A percentile compares a stretch with the other conserved stretches of the same genome.
These are phyloP conservation scores for Termitomyces sp. DNA, from an alignment of 768 basidiomycete genomes.

Conservation along the genomic window DNA sequence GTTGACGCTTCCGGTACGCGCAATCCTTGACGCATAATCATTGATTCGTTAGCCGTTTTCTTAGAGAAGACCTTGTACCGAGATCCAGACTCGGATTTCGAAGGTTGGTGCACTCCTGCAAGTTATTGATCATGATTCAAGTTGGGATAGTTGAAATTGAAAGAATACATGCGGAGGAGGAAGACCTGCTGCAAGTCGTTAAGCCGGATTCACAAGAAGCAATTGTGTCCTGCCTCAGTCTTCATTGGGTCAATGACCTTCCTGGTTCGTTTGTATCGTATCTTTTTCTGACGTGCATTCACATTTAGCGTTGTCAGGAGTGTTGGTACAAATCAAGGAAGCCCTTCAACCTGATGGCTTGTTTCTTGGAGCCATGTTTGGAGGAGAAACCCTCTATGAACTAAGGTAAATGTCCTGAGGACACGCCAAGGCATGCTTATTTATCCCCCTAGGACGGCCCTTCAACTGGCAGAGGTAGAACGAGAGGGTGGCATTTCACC, in stretches of 20 bases:
- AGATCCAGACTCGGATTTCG: slow-evolving; percentile 75
- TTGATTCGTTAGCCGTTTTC: not conserved
- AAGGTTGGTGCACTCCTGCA: slow-evolving; percentile 44
- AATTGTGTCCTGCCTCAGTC: slow-evolving; percentile 82
- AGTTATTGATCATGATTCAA: not conserved
- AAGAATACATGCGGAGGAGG: slow-evolving; percentile 81
- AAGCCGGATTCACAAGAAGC: slow-evolving; percentile 81
- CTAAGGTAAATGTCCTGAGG: slow-evolving; percentile 47
- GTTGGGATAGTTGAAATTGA: slow-evolving; percentile 60
- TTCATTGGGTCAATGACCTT: slow-evolving; percentile 98
- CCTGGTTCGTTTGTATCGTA: slow-evolving; percentile 50
- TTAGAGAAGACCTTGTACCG: slow-evolving; percentile 68
- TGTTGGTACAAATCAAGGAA: slow-evolving; percentile 82
- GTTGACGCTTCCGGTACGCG: slow-evolving; percentile 78
- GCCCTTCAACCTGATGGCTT: slow-evolving; percentile 86
- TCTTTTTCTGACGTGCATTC: not conserved
- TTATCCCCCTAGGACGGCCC: slow-evolving; percentile 56
- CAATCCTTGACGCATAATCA: not conserved
- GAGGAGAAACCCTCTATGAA: slow-evolving; percentile 95
- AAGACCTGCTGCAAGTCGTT: slow-evolving; percentile 62
- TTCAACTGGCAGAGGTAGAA: slow-evolving; percentile 92
- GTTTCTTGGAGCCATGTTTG: slow-evolving; percentile 91
- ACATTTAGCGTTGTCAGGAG: slow-evolving; percentile 38
- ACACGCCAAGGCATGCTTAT: not conserved
- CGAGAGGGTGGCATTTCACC: slow-evolving; percentile 97